A percentile compares a stretch with the other conserved stretches of the same genome.
These are phyloP conservation scores for Xylariales sp. DNA, from an alignment of 2,329 filamentous ascomycete genomes.

Conservation along the genomic window DNA sequence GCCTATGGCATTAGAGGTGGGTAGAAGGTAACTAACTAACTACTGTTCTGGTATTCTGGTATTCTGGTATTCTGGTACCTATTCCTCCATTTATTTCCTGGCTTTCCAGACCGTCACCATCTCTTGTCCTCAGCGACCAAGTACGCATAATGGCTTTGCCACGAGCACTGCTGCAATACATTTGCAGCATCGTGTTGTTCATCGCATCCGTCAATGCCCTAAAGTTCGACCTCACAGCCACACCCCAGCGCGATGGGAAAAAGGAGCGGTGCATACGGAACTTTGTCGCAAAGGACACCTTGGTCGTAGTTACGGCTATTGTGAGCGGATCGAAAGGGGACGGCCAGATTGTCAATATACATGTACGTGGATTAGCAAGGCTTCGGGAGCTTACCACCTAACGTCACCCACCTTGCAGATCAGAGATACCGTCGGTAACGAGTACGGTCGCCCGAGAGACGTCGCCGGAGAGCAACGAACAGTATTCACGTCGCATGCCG, in stretches of 20 bases:
- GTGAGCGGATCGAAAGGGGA: slow-evolving; percentile 88
- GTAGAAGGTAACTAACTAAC: too few species aligned
- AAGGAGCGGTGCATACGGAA: slow-evolving; percentile 94
- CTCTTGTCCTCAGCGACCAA: slow-evolving; percentile 6
- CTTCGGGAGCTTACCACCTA: slow-evolving; percentile 5
- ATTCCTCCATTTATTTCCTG: background rate
- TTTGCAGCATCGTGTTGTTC: slow-evolving; percentile 69
- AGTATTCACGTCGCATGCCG: slow-evolving; percentile 91
- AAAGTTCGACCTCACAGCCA: slow-evolving; percentile 91
- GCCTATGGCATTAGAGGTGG: background rate
- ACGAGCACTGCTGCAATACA: slow-evolving; percentile 65
- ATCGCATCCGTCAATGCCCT: slow-evolving; percentile 72
- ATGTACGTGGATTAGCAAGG: slow-evolving; percentile 67
- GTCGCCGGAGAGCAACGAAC: slow-evolving; percentile 91
- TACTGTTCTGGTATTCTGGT: too few species aligned
- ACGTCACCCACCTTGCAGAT: slow-evolving; percentile 71
- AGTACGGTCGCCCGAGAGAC: slow-evolving; percentile 92
- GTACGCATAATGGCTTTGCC: slow-evolving; percentile 59
- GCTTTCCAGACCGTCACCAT: slow-evolving; percentile 7
- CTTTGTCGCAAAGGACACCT: slow-evolving; percentile 89
- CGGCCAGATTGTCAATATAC: slow-evolving; percentile 93
- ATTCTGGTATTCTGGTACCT: slow-evolving; percentile 6
- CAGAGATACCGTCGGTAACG: slow-evolving; percentile 93
- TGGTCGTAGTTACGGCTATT: slow-evolving; percentile 94
- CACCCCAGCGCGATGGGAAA: slow-evolving; percentile 65